A percentile compares a stretch with the other conserved stretches of the same genome.
Conservation (phyloP, 1,284 basidiomycete species). For the Amylostereum areolatum region DNA sequence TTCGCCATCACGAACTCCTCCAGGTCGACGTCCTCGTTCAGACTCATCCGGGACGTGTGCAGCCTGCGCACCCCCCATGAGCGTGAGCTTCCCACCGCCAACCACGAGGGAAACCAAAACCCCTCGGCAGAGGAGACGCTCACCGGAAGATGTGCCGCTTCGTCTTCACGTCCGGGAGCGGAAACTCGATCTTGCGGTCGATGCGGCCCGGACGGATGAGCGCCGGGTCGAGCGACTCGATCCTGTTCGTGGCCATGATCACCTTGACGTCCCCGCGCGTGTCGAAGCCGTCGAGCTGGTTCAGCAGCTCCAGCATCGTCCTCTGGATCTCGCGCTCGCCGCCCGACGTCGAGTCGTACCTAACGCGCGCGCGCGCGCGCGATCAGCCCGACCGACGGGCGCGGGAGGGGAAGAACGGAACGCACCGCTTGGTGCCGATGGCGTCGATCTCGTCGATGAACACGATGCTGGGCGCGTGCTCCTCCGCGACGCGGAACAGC, state of each 20-base stretch:
- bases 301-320: conserved; percentile 97
- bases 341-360: conserved; percentile 94
- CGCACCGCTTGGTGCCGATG: conserved; percentile 93
- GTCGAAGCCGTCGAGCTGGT: conserved; percentile 98
- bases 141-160: conserved; percentile 97
- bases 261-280: conserved; percentile 99
- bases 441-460: conserved; percentile 99
- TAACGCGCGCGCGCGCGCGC: conserved; percentile 22
- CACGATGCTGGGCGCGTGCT: conserved; percentile 97
- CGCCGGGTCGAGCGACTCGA: conserved; percentile 94
- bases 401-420: conserved; percentile 7
- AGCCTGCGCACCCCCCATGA: conserved; percentile 41
- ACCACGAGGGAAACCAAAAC: neutral
- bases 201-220: conserved; percentile 98
- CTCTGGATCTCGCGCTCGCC: conserved; percentile 99
- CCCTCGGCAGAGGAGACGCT: conserved; percentile 6
- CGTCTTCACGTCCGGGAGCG: conserved; percentile 91
- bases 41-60: conserved; percentile 95
- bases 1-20: conserved; percentile 97
- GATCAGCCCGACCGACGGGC: neutral
- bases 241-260: conserved; percentile 91
- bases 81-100: conserved; percentile 2
- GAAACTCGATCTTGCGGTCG: conserved; percentile 97
- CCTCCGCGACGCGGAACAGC: conserved; percentile 94
- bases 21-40: conserved; percentile 88